Percentiles rank a stretch among this genome's conserved stretches.
Evolutionary conservation across 2,329 filamentous ascomycete genomes (phyloP).

Genomic region (Aspergillus fijiensis): DNA sequence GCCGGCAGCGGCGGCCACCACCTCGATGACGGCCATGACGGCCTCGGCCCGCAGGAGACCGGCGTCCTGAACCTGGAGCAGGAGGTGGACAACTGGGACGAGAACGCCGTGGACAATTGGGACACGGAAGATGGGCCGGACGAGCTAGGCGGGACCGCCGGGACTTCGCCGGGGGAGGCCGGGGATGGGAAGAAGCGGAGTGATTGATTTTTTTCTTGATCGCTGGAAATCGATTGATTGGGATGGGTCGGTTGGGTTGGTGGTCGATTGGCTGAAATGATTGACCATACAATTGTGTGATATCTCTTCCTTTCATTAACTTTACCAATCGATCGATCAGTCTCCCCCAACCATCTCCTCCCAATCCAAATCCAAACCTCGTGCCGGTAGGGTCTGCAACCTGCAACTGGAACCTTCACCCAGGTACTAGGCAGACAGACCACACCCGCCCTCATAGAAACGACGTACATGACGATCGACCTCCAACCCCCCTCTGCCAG

Average conservation of each 20-base stretch:
- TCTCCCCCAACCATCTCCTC: too few species aligned
- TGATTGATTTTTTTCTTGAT: conserved; percentile 25
- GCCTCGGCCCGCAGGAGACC: conserved; percentile 58
- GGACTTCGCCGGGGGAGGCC: conserved; percentile 20
- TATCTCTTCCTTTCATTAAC: too few species aligned
- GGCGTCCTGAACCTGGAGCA: conserved; percentile 70
- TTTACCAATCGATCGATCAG: too few species aligned
- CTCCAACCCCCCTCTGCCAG: too few species aligned
- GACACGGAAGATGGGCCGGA: conserved; percentile 55
- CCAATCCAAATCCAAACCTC: too few species aligned
- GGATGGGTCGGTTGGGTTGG: background rate
- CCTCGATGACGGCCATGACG: conserved; percentile 33
- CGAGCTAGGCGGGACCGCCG: conserved; percentile 7
- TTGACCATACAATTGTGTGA: too few species aligned
- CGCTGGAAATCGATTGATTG: background rate
- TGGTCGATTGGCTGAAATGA: too few species aligned
- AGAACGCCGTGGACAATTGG: conserved; percentile 71
- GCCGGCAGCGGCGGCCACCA: conserved; percentile 42
- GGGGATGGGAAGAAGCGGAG: conserved; percentile 33
- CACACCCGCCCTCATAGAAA: too few species aligned
- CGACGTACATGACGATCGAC: too few species aligned
- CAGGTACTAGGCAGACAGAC: too few species aligned
- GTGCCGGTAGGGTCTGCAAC: too few species aligned
- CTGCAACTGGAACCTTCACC: too few species aligned
- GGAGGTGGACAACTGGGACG: conserved; percentile 91